Evolutionary conservation across 1,284 basidiomycete species (phyloP), one percentile per base, ranked within the genome.

Genomic region (Apiotrichum domesticum): DNA sequence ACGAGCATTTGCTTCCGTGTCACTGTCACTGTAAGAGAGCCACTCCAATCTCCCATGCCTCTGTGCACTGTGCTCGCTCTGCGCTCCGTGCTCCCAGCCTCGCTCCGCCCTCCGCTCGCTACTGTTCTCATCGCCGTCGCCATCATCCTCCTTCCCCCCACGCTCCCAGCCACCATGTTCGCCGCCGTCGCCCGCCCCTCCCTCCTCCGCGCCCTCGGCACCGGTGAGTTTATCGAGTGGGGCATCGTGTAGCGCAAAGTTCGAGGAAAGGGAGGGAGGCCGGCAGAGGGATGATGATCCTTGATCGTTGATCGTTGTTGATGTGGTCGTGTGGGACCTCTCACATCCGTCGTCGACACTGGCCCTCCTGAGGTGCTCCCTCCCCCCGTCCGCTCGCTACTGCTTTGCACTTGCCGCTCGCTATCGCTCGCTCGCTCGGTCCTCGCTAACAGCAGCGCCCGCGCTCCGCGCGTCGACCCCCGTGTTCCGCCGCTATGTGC

Each of bases 151-250:
- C 21, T 21, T 21, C 21, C 21, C 21, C 21, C 21, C 21, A 49
- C 33, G 40, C 40, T 15, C 46, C 37, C 52, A 8, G 48, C 51
- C 44, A 29, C 32, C 32, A 58, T 54, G 52, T 54, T 49, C 54
- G 51, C 58, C 60, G 21, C 21, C 21, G 42, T 54, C 58, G 61
- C 53, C 46, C 58, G 61, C 32, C 61, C 58, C 15, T 59, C 56
- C 15, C 56, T 60, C 46, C 58, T 60, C 55, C 62, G 62, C 51
- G 57, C 56, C 44, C 51, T 58, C 46, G 56, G 58, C 46, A 60
- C 58, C 35, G 47, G 62, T 61, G 45, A 50, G 62, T 56, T 7
- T 47, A 15, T 46, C 21, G 21, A 21, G 21, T 21, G 21, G 21
- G 21, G 21, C 21, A 21, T 21, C 21, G 21, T 21, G 21, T 21